Base-by-base conservation (phyloP, 2,329 filamentous ascomycete species). In the Alternaria brassicae region DNA sequence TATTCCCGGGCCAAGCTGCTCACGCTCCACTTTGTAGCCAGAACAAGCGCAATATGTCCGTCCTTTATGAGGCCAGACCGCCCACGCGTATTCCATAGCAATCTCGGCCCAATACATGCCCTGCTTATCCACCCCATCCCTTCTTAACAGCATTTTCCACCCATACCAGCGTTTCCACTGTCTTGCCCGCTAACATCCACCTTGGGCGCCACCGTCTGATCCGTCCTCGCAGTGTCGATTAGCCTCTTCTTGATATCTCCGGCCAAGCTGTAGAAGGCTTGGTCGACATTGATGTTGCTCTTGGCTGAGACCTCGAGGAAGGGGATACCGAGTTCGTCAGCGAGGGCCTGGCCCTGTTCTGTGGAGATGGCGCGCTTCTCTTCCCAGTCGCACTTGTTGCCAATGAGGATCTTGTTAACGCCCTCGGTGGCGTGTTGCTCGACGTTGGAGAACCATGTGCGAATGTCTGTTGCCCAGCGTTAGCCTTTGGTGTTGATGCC, bases 351-450 rank as follows among this genome's bases (percentile, higher is more conserved):
- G 71, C 95, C 95, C 76, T 93, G 90, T 79, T 97, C 93, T 60
- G 91, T 96, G 49, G 92, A 93, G 40, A 99, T 91, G 55, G 91
- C 93, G 70, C 95, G 90, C 86, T 98, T 98, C 83, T 99, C 95
- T 81, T 98, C 95, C 95, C 95, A 98, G 81, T 99, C 95, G 83
- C 95, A 99, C 83, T 99, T 99, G 87, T 99, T 99, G 78, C 95
- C 95, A 70, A 99, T 97, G 68, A 99, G 87, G 77, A 99, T 98
- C 86, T 98, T 99, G 88, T 98, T 97, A 77, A 99, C 95, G 74
- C 95, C 95, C 82, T 98, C 95, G 73, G 92, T 97, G 59, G 95
- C 95, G 82, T 99, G 93, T 81, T 97, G 93, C 80, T 97, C 93
- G 71, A 97, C 93, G 82, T 99, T 98, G 77, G 93, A 93, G 83